Conservation (phyloP, 805 yeast genomes). For the Yarrowia deformans region DNA sequence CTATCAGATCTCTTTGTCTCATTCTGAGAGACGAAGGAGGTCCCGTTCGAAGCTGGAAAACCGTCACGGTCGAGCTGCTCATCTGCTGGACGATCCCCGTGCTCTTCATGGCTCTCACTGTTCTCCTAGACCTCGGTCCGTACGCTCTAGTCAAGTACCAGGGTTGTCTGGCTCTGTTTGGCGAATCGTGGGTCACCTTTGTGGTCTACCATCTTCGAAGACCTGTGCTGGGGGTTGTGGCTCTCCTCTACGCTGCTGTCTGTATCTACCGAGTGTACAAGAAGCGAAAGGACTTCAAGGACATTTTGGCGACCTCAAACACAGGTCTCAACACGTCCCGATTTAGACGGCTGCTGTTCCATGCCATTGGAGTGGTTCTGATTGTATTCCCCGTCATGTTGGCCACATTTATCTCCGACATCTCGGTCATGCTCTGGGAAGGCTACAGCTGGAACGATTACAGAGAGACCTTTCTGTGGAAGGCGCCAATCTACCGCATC, state of each 20-base stretch:
- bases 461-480: slow-evolving; percentile 9
- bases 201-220: slow-evolving; percentile 19
- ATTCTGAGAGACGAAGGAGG: slow-evolving; percentile 33
- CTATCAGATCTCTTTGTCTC: neutral
- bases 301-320: slow-evolving; percentile 25
- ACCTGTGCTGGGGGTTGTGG: neutral
- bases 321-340: slow-evolving; percentile 19
- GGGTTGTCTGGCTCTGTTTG: slow-evolving; percentile 9
- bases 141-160: slow-evolving; percentile 16
- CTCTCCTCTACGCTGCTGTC: neutral
- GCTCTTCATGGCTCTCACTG: neutral
- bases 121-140: slow-evolving; percentile 4
- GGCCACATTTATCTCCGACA: neutral
- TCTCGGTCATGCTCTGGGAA: neutral
- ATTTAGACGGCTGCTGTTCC: slow-evolving; percentile 7
- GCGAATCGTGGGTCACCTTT: slow-evolving; percentile 24
- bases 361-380: slow-evolving; percentile 8
- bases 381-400: slow-evolving; percentile 13
- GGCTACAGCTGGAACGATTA: neutral
- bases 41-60: slow-evolving; percentile 18
- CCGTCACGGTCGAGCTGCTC: slow-evolving; percentile 3
- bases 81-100: slow-evolving; percentile 19
- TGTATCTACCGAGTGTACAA: slow-evolving; percentile 16
- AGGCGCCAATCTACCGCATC: neutral
- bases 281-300: slow-evolving; percentile 23